Evolutionary conservation across 495 filamentous ascomycete genomes (phyloP).

Genomic region (Podospora bellae-mahoneyi): DNA sequence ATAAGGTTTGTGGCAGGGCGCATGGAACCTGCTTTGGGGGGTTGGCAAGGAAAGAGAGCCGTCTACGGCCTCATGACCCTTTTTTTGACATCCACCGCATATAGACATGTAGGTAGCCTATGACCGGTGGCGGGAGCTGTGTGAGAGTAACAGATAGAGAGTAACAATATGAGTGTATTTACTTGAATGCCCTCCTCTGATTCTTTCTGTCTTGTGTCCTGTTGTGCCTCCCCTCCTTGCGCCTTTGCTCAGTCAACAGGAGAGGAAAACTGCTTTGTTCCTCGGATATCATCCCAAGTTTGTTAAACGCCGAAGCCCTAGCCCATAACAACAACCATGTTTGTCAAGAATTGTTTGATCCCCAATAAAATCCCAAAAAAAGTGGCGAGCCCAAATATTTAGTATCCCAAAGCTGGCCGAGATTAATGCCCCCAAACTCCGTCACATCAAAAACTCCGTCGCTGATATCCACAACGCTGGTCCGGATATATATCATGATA

Average conservation of each 20-base stretch:
- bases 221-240: background rate
- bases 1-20: background rate
- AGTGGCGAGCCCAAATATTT: slow-evolving; percentile 3
- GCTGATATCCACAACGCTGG: slow-evolving; percentile 32
- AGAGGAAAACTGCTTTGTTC: background rate
- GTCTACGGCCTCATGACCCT: background rate
- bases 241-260: background rate
- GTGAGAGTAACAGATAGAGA: background rate
- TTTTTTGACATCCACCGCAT: too few relatives aligned
- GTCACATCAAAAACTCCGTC: slow-evolving; percentile 34
- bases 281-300: slow-evolving; percentile 2
- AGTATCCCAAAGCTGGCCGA: slow-evolving; percentile 19
- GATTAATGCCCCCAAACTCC: slow-evolving; percentile 31
- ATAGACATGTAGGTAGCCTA: background rate
- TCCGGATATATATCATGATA: slow-evolving; percentile 2
- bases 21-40: background rate
- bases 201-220: slow-evolving; percentile 7
- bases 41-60: background rate
- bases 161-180: slow-evolving; percentile 4
- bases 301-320: slow-evolving; percentile 3
- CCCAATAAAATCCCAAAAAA: slow-evolving; percentile 12
- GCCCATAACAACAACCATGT: slow-evolving; percentile 2
- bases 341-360: slow-evolving; percentile 2
- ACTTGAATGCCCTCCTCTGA: slow-evolving; percentile 1
- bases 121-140: background rate